Evolutionary conservation across 106 monocot species (phyloP).

Genomic region (Gastrodia elata): DNA sequence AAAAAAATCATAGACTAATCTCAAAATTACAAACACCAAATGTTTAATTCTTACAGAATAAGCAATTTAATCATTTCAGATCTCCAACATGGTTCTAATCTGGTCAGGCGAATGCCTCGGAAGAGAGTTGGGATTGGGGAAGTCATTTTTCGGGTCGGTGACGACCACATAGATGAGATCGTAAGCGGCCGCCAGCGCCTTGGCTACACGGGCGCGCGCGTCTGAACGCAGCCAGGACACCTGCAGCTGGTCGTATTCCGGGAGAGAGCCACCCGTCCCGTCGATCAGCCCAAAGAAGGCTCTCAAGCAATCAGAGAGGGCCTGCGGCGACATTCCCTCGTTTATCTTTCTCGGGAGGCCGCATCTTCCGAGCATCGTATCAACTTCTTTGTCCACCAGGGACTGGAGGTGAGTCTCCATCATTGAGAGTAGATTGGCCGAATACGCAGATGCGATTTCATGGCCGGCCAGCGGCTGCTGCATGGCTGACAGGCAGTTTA

Average conservation of each 20-base stretch:
- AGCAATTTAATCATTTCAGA: conserved; percentile 29
- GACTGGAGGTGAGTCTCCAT: conserved; percentile 47
- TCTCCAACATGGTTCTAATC: conserved; percentile 76
- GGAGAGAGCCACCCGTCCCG: conserved; percentile 69
- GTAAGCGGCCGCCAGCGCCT: conserved; percentile 52
- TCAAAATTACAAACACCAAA: not conserved
- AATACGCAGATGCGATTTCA: conserved; percentile 50
- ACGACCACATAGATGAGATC: conserved; percentile 58
- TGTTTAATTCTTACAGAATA: too few relatives aligned
- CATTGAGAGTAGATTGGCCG: conserved; percentile 31
- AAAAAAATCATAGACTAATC: not conserved
- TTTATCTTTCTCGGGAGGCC: conserved; percentile 48
- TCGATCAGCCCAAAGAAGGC: conserved; percentile 68
- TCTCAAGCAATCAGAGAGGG: conserved; percentile 50
- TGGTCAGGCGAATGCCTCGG: conserved; percentile 72
- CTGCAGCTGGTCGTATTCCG: conserved; percentile 90
- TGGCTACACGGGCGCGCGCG: conserved; percentile 42
- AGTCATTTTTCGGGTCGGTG: conserved; percentile 54
- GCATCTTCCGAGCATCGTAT: conserved; percentile 55
- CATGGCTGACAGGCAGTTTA: conserved; percentile 91
- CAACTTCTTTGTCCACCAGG: conserved; percentile 72
- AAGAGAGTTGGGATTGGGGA: conserved; percentile 66
- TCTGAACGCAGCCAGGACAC: conserved; percentile 65
- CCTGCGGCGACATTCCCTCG: conserved; percentile 37
- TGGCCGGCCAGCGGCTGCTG: conserved; percentile 64